These are phyloP conservation scores for Hylodesmum podocarpum DNA, from an alignment of 306 rosid genomes.

Conservation along the genomic window DNA sequence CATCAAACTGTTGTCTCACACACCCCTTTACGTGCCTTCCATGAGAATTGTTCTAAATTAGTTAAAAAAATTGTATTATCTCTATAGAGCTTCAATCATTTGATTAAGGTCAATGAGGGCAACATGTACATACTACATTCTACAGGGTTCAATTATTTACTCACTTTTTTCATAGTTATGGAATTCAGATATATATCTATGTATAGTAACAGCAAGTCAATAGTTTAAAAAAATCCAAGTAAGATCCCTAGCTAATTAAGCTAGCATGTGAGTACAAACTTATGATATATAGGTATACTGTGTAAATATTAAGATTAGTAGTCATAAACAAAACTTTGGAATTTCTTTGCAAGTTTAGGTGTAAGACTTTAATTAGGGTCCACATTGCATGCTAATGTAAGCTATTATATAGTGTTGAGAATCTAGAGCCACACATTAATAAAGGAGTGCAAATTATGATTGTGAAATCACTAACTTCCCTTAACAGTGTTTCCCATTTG, in stretches of 20 bases:
- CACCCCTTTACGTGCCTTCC: conserved; percentile 22
- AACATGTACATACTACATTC: not conserved
- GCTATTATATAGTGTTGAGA: not conserved
- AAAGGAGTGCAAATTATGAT: not conserved
- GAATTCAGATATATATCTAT: not conserved
- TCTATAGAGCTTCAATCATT: conserved; percentile 12
- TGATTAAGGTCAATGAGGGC: conserved; percentile 1
- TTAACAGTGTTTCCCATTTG: not conserved
- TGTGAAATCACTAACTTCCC: not conserved
- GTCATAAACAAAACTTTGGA: not conserved
- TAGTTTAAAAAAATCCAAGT: not conserved
- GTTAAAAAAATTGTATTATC: not conserved
- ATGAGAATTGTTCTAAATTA: not conserved
- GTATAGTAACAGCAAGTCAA: not conserved
- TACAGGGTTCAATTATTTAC: not conserved
- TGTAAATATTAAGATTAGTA: not conserved
- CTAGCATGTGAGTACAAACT: no score
- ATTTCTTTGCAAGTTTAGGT: not conserved
- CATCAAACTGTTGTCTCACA: conserved; percentile 12
- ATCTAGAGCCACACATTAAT: not conserved
- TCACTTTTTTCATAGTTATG: not conserved
- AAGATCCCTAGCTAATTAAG: not conserved
- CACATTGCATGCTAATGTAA: not conserved
- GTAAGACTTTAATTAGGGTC: not conserved
- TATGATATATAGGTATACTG: not conserved